These are phyloP conservation scores for Triticum aestivum DNA, from an alignment of 176 grass and related monocot species.

Conservation along the genomic window DNA sequence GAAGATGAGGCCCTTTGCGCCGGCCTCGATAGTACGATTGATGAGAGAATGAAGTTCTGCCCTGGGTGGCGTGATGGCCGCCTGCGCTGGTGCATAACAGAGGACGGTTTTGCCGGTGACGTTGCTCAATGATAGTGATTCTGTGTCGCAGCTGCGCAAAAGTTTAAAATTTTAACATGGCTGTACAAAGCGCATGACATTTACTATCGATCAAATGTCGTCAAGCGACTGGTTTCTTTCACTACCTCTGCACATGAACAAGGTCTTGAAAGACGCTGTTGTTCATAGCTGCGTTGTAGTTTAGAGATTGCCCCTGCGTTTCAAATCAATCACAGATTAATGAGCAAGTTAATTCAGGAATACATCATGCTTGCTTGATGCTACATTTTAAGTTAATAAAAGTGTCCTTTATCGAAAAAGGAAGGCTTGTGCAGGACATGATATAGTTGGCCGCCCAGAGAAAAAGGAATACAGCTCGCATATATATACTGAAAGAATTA, in stretches of 20 bases:
- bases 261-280: slow-evolving; percentile 11
- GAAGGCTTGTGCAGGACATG: too few species aligned
- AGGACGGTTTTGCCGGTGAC: slow-evolving; percentile 22
- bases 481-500: neutral
- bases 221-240: neutral
- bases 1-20: slow-evolving; percentile 25
- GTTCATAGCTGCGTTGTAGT: slow-evolving; percentile 5
- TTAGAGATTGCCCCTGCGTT: slow-evolving; percentile 45
- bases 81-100: neutral
- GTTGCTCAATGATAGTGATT: neutral
- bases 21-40: neutral
- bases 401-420: too few species aligned
- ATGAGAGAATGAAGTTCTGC: rapidly evolving
- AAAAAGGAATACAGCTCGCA: too few species aligned
- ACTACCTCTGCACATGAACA: neutral
- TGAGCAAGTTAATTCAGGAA: neutral
- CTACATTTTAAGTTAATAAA: too few species aligned
- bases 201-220: neutral
- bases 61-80: neutral
- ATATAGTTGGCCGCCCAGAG: too few species aligned
- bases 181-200: too few species aligned
- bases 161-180: neutral
- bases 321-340: neutral
- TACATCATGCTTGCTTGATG: too few species aligned
- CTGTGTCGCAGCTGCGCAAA: neutral